Conservation (phyloP, 495 filamentous ascomycete genomes). For the Talaromyces adpressus region DNA sequence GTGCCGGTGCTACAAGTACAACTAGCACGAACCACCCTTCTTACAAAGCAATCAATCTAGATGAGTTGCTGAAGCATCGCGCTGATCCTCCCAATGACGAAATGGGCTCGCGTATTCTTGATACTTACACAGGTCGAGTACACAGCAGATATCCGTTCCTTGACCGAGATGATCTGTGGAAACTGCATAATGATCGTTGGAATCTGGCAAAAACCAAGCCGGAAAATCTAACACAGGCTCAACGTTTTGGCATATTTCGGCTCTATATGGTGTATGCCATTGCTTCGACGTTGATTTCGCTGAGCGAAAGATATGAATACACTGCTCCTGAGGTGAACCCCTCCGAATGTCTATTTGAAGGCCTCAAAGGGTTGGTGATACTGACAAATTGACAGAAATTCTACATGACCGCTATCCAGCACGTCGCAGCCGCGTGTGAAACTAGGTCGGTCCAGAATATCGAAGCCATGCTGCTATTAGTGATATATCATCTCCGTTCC, state of each 20-base stretch:
- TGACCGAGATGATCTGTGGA: constrained; percentile 36
- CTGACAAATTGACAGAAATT: constrained; percentile 24
- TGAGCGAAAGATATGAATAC: constrained; percentile 40
- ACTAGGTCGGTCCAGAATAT: constrained; percentile 45
- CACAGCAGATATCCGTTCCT: constrained; percentile 47
- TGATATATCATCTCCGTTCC: constrained; percentile 45
- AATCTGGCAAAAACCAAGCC: constrained; percentile 32
- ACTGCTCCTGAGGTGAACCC: constrained; percentile 34
- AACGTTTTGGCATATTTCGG: constrained; percentile 45
- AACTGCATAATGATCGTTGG: constrained; percentile 38
- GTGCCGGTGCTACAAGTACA: not conserved
- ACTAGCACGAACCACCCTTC: not conserved
- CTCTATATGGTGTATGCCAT: constrained; percentile 48
- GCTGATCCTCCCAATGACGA: constrained; percentile 44
- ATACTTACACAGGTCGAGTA: constrained; percentile 38
- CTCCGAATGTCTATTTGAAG: not conserved
- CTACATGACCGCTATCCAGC: constrained; percentile 42
- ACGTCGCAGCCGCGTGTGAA: constrained; percentile 43
- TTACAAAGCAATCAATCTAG: constrained; percentile 20
- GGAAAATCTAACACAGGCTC: constrained; percentile 28
- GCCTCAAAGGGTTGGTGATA: too few species aligned
- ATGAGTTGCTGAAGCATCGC: constrained; percentile 33
- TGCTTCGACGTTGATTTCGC: constrained; percentile 40
- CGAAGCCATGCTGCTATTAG: constrained; percentile 48
- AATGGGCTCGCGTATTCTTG: constrained; percentile 36